Percentiles rank a stretch among this genome's conserved stretches.
These are phyloP conservation scores for Auxenochlorella protothecoides DNA, from an alignment of 139 green algal genomes.

Conservation along the genomic window DNA sequence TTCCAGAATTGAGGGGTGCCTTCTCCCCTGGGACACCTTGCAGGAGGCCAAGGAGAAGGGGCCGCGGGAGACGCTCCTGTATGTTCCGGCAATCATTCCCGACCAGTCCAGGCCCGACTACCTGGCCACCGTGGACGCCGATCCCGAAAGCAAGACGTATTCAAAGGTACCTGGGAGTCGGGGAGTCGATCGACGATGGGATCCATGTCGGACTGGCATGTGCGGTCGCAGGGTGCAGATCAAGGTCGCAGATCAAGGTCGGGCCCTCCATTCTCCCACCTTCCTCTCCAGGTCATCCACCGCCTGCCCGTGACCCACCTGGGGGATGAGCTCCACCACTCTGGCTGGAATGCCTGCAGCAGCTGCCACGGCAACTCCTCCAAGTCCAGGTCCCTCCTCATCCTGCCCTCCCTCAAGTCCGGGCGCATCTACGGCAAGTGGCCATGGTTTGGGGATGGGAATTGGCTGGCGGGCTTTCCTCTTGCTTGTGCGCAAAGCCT, in stretches of 20 bases:
- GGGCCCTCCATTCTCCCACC: background rate
- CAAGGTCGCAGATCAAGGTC: background rate
- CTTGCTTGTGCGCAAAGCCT: no score
- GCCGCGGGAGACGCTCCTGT: slow-evolving; percentile 52
- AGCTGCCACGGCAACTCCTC: slow-evolving; percentile 46
- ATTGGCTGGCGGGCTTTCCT: no score
- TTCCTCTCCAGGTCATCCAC: slow-evolving; percentile 53
- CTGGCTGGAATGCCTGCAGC: slow-evolving; percentile 71
- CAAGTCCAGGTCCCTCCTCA: slow-evolving; percentile 41
- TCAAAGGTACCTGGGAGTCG: slow-evolving; percentile 16
- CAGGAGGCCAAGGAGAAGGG: slow-evolving; percentile 50
- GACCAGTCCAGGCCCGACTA: slow-evolving; percentile 53
- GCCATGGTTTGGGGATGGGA: no score
- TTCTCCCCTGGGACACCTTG: background rate
- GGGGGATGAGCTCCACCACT: slow-evolving; percentile 77
- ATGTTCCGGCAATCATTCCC: slow-evolving; percentile 40
- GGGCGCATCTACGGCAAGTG: slow-evolving; percentile 28
- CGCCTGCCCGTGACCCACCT: slow-evolving; percentile 46
- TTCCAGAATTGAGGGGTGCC: no score
- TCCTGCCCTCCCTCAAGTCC: slow-evolving; percentile 42
- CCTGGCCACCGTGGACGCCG: slow-evolving; percentile 52
- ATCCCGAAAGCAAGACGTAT: slow-evolving; percentile 34
- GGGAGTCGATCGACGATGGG: background rate
- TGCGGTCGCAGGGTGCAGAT: background rate
- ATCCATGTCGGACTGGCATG: background rate